Base-by-base conservation (phyloP, 179 eudicot genomes). In the Sideroxylon spinosum region DNA sequence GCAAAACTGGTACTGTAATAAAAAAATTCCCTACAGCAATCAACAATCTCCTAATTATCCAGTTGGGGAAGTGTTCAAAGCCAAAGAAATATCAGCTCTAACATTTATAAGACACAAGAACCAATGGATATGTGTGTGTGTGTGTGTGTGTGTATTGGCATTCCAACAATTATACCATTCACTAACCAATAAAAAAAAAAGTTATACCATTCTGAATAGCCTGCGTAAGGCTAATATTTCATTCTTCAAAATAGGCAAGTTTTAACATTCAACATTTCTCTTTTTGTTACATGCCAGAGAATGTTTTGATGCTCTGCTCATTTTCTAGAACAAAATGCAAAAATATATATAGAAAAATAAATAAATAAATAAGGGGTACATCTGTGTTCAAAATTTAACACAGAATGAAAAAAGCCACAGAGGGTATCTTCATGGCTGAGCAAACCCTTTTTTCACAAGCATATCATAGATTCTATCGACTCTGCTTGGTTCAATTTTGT, bases 381-480 rank as follows among this genome's bases (percentile, higher is more conserved):
- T 9, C 62, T 73, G 62, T 26, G 63, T n/a, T 25, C 23, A 55
- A 25, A 57, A 28, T 59, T 59, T n/a, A 20, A 32, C 26, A 19
- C 4, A n/a, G 26, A 59, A 60, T 2, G 55, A 22, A 20, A 53
- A 61, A 13, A n/a, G 12, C 9, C 4, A 17, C 32, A 59, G 53
- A 22, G 0, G 50, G 49, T 9, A 10, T 63, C 59, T 52, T 87
- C 83, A 91, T 52, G 84, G 76, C 59, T 81, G 91, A 23, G 87
- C 87, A 56, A 91, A 73, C 22, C 97, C 94, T 83, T 91, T 93
- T 80, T 81, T 90, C 75, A 89, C 81, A 52, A 95, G 92, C 94
- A 95, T 91, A 76, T 93, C 97, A 76, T 93, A 95, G 63, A 95
- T 85, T 80, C 87, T 76, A 79, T 93, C 97, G 0, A 95, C 87